Base-by-base conservation (phyloP, 1,139 yeast species). In the Sugiyamaella xylanicola region DNA sequence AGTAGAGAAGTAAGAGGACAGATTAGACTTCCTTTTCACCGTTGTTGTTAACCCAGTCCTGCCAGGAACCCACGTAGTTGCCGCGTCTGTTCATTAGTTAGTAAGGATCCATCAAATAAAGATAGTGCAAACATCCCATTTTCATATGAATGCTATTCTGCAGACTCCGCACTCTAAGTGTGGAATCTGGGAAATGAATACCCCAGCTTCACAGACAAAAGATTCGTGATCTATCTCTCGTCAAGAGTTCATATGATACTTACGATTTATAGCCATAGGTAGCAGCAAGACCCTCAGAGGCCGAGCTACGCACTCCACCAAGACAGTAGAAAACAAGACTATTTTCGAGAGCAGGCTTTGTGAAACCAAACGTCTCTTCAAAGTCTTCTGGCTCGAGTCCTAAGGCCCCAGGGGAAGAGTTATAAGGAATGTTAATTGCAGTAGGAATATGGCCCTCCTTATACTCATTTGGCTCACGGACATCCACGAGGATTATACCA, bases 381-480 rank as follows among this genome's bases (percentile, higher is more conserved):
- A 95, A 93, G 62, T 89, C 96, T 54, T 87, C 95, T 5, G 81
- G 78, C 1, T 85, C 74, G 57, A 93, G 79, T 54, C 88, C 90
- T 61, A 93, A 78, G 0, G 98, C 98, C n/a, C 96, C 96, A 0
- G 98, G 98, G 15, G 92, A 82, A 5, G 95, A 84, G 68, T 90
- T 91, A 75, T 85, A 86, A 17, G 99, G 99, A 57, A 93, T 80
- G 69, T 93, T 93, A 60, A 91, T 74, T 13, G 99, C 86, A 27
- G 83, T 81, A 27, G 97, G 97, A 65, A 93, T 87, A 68, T 90
- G 91, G 25, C 81, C 82, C 19, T 64, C 83, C 48, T 75, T 74
- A 68, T 71, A 88, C 73, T 93, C 99, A 51, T 77, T 78, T 2
- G 97, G 97, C 73, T 93, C 99, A 68, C 99, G 84, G 32, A 89